Percentiles rank a stretch among this genome's conserved stretches.
Conservation (phyloP, 192 early-diverging fungal species). For the Umbelopsis sp. region DNA sequence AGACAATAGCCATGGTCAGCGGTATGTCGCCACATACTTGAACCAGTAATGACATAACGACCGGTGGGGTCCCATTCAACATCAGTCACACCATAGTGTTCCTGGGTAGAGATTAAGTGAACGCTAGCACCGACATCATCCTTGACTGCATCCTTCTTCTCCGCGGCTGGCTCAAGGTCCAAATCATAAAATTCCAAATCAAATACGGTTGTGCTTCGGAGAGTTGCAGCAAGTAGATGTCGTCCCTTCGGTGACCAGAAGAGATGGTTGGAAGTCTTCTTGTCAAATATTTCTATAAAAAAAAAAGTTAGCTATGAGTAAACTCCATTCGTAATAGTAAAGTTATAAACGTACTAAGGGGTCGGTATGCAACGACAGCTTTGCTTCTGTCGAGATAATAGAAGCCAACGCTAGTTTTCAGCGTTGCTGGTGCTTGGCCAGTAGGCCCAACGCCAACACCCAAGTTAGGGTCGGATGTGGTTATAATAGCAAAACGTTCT, state of each 20-base stretch:
- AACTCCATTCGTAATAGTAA: neutral
- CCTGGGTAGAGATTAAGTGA: constrained; percentile 70
- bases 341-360: constrained; percentile 57
- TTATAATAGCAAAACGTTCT: constrained; percentile 89
- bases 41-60: constrained; percentile 86
- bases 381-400: constrained; percentile 81
- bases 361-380: constrained; percentile 73
- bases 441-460: constrained; percentile 54
- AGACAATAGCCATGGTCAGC: constrained; percentile 89
- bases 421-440: constrained; percentile 51
- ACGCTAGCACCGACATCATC: constrained; percentile 55
- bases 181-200: constrained; percentile 95
- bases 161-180: constrained; percentile 68
- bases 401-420: constrained; percentile 75
- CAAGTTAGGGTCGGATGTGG: constrained; percentile 68
- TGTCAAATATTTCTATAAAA: constrained; percentile 65
- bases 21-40: constrained; percentile 82
- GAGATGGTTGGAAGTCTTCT: constrained; percentile 81
- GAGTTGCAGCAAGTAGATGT: constrained; percentile 84
- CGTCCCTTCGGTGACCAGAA: constrained; percentile 98
- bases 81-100: constrained; percentile 95
- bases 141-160: constrained; percentile 58
- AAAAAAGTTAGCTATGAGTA: neutral
- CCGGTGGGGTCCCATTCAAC: constrained; percentile 99
- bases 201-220: constrained; percentile 71